phyloP scores from a whole-genome alignment of 2,329 filamentous ascomycete genomes.

The Phialophora expanda region DNA sequence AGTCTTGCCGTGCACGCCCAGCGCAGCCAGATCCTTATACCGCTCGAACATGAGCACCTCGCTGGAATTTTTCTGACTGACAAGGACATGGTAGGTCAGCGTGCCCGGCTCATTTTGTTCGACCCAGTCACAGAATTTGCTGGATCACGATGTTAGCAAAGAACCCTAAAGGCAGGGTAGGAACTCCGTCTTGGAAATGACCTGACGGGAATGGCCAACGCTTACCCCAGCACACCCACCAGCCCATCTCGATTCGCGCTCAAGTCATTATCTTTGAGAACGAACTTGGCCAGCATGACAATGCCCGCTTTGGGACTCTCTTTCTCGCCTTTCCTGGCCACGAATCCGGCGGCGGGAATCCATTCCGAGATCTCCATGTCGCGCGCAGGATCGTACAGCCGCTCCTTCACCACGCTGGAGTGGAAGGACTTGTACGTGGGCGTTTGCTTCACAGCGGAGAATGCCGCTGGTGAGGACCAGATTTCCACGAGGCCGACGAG shows the following conservation, averaged over 20 bases:
- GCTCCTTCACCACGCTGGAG: conserved; percentile 24
- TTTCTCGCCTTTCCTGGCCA: conserved; percentile 31
- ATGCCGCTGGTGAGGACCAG: conserved; percentile 21
- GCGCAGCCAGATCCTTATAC: conserved; percentile 33
- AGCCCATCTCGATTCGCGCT: conserved; percentile 27
- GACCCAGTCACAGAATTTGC: conserved; percentile 35
- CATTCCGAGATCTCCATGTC: conserved; percentile 32
- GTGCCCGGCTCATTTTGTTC: conserved; percentile 32
- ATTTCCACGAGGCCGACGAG: conserved; percentile 32
- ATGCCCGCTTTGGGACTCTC: conserved; percentile 29
- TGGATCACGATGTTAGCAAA: conserved; percentile 9
- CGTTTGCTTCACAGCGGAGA: conserved; percentile 14
- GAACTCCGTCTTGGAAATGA: background rate
- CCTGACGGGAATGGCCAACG: background rate
- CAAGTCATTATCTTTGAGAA: conserved; percentile 29
- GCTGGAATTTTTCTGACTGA: conserved; percentile 28
- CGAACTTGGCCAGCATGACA: conserved; percentile 38
- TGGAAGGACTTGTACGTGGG: conserved; percentile 23
- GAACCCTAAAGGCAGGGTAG: background rate
- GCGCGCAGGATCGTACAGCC: conserved; percentile 17
- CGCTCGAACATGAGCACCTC: conserved; percentile 37
- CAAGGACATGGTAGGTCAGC: conserved; percentile 34
- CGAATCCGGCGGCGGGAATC: conserved; percentile 35
- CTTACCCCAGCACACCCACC: conserved; percentile 35
- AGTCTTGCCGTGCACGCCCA: conserved; percentile 34